These are phyloP conservation scores for Phytopythium helicoides DNA, from an alignment of 352 stramenopile species.

Conservation along the genomic window DNA sequence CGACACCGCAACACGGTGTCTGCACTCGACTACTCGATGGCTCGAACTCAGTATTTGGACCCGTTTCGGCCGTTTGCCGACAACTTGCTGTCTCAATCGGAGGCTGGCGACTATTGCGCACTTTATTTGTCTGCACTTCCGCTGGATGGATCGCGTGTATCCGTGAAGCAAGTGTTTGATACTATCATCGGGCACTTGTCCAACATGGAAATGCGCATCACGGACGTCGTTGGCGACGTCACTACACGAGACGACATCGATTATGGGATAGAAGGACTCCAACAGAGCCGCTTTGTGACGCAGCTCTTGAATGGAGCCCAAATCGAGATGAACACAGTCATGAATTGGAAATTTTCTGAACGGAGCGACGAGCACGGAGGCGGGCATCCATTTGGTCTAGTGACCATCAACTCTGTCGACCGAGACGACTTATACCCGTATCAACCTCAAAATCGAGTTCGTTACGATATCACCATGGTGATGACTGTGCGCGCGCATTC, in stretches of 20 bases:
- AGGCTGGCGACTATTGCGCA: conserved; percentile 35
- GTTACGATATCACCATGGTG: conserved; percentile 25
- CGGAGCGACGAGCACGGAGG: conserved; percentile 7
- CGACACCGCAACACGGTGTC: conserved; percentile 23
- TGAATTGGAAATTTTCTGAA: conserved; percentile 27
- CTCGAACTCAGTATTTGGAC: conserved; percentile 37
- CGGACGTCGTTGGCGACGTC: conserved; percentile 49
- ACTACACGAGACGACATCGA: conserved; percentile 57
- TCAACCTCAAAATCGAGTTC: conserved; percentile 16
- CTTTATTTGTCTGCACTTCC: conserved; percentile 44
- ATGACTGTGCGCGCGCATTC: conserved; percentile 20
- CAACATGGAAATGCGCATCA: conserved; percentile 55
- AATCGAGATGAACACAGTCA: conserved; percentile 36
- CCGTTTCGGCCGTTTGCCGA: conserved; percentile 29
- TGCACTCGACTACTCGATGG: conserved; percentile 30
- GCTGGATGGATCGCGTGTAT: conserved; percentile 22
- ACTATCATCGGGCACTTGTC: conserved; percentile 35
- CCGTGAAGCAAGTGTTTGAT: conserved; percentile 41
- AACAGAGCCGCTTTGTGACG: conserved; percentile 44
- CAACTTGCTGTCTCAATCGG: conserved; percentile 36
- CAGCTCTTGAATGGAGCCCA: conserved; percentile 23
- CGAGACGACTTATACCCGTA: conserved; percentile 41
- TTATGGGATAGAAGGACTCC: conserved; percentile 30
- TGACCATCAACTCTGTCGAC: conserved; percentile 29
- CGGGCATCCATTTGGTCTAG: conserved; percentile 15